phyloP scores from a whole-genome alignment of 2,329 filamentous ascomycete species.

The Monosporascus sp. region DNA sequence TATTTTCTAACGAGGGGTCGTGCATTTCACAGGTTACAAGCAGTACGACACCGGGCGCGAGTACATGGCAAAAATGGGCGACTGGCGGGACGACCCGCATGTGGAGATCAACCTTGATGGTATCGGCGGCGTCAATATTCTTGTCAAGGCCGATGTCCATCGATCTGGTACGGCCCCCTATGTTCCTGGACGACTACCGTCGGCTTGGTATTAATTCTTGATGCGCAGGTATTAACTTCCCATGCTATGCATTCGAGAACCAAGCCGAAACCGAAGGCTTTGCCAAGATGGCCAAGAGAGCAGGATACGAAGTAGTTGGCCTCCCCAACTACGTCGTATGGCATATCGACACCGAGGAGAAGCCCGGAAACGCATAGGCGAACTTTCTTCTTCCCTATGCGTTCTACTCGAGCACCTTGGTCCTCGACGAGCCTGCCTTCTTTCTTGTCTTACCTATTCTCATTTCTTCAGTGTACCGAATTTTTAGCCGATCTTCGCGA shows the following conservation, averaged over 20 bases:
- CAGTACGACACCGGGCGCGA: constrained; percentile 85
- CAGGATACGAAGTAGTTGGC: constrained; percentile 86
- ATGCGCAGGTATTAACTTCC: constrained; percentile 84
- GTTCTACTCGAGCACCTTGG: not conserved
- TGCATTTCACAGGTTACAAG: constrained; percentile 64
- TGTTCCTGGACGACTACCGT: not conserved
- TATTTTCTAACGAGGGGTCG: constrained; percentile 7
- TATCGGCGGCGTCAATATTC: constrained; percentile 92
- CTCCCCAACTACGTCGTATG: constrained; percentile 97
- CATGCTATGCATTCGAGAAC: constrained; percentile 93
- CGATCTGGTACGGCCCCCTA: constrained; percentile 63
- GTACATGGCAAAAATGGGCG: constrained; percentile 86
- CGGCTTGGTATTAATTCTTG: constrained; percentile 16
- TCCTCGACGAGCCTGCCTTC: constrained; percentile 9
- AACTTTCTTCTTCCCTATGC: constrained; percentile 3
- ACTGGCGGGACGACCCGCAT: constrained; percentile 88
- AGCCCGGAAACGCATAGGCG: constrained; percentile 66
- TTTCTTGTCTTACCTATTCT: constrained; percentile 16
- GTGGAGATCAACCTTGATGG: constrained; percentile 90
- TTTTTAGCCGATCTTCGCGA: constrained; percentile 13
- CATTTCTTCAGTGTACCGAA: constrained; percentile 20
- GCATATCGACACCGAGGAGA: constrained; percentile 97
- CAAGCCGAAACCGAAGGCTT: constrained; percentile 99
- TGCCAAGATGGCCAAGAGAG: constrained; percentile 96
- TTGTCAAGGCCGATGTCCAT: constrained; percentile 97